phyloP scores from a whole-genome alignment of 2,329 filamentous ascomycete genomes.

The Periconia digitata region DNA sequence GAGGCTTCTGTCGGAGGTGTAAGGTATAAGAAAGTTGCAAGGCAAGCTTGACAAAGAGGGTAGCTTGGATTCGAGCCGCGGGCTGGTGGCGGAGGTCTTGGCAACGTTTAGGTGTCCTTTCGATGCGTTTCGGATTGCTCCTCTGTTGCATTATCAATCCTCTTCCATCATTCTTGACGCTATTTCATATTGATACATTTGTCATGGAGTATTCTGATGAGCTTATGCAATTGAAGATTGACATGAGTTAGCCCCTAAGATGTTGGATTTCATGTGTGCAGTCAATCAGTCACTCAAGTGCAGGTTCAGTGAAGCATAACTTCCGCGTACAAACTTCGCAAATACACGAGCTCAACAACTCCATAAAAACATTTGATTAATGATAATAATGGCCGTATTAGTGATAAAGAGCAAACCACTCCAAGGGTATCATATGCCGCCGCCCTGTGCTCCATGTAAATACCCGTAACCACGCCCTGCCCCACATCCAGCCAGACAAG shows the following conservation, averaged over 20 bases:
- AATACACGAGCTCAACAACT: too few relatives aligned
- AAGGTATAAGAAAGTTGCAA: conserved; percentile 6
- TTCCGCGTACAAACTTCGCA: too few relatives aligned
- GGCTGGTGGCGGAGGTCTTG: conserved; percentile 27
- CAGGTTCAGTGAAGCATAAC: too few relatives aligned
- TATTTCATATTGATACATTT: not conserved
- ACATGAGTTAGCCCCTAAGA: too few relatives aligned
- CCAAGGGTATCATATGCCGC: conserved; percentile 1
- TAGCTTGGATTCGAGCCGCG: conserved; percentile 16
- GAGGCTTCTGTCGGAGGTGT: conserved; percentile 16
- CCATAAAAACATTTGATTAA: too few relatives aligned
- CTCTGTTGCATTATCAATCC: not conserved
- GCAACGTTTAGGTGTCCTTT: conserved; percentile 34
- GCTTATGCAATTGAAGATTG: too few relatives aligned
- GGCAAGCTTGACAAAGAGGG: conserved; percentile 5
- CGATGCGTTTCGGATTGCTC: conserved; percentile 17
- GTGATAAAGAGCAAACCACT: too few relatives aligned
- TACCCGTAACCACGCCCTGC: not conserved
- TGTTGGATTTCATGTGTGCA: too few relatives aligned
- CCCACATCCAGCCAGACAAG: too few relatives aligned
- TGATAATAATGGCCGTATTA: too few relatives aligned
- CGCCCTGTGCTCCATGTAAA: not conserved
- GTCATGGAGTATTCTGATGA: not conserved
- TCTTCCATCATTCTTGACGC: not conserved
- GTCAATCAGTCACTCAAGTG: too few relatives aligned